Evolutionary conservation across 805 yeast genomes (phyloP).

Genomic region (Hanseniaspora guilliermondii): DNA sequence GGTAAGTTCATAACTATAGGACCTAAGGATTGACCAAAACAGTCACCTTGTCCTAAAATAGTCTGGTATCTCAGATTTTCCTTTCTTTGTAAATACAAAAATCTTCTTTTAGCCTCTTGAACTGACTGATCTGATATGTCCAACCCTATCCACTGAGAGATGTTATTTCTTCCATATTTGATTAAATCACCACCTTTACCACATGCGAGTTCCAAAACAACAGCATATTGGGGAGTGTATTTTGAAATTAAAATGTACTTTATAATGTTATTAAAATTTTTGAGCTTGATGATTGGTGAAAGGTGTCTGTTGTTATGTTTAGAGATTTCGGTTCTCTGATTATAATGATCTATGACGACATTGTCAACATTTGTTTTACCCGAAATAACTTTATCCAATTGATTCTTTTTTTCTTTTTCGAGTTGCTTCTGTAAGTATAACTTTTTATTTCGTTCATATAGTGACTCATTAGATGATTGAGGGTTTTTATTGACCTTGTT

Average conservation of each 20-base stretch:
- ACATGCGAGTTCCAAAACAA: constrained; percentile 79
- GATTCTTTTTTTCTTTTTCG: constrained; percentile 27
- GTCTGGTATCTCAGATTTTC: constrained; percentile 52
- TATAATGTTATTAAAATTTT: constrained; percentile 84
- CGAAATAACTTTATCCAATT: constrained; percentile 28
- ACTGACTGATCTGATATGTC: constrained; percentile 87
- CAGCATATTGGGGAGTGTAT: constrained; percentile 41
- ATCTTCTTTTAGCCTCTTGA: constrained; percentile 70
- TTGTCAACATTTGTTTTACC: constrained; percentile 40
- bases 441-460: constrained; percentile 24
- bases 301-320: constrained; percentile 48
- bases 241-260: constrained; percentile 74
- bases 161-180: constrained; percentile 68
- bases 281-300: constrained; percentile 73
- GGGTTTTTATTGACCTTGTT: not conserved
- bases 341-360: constrained; percentile 72
- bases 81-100: constrained; percentile 36
- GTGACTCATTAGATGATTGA: constrained; percentile 17
- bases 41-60: constrained; percentile 84
- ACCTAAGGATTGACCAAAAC: constrained; percentile 61
- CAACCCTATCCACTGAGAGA: constrained; percentile 72
- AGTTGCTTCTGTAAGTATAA: constrained; percentile 19
- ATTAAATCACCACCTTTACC: constrained; percentile 97
- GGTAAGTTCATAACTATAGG: constrained; percentile 57
- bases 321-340: constrained; percentile 63